These are phyloP conservation scores for Flaveria floridana DNA, from an alignment of 140 eudicot species.

Conservation along the genomic window DNA sequence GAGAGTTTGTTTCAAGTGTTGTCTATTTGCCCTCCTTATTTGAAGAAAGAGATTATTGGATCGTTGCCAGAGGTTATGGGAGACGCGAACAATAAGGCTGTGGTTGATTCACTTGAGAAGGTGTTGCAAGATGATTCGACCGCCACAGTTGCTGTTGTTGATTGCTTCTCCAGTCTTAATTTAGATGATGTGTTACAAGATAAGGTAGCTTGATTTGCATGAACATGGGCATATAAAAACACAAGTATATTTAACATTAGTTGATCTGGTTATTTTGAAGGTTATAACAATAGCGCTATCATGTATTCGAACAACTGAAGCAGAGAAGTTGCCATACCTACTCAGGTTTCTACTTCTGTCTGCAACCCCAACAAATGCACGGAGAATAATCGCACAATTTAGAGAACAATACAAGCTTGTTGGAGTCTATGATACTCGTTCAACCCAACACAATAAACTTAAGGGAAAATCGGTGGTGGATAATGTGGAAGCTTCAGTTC, in stretches of 20 bases:
- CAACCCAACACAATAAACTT: slow-evolving; percentile 50
- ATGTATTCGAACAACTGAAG: slow-evolving; percentile 73
- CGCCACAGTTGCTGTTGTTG: slow-evolving; percentile 68
- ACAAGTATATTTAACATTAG: slow-evolving; percentile 9
- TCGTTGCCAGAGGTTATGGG: slow-evolving; percentile 83
- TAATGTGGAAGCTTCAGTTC: slow-evolving; percentile 61
- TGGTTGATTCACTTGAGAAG: slow-evolving; percentile 66
- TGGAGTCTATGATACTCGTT: slow-evolving; percentile 46
- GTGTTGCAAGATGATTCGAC: slow-evolving; percentile 70
- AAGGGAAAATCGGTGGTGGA: slow-evolving; percentile 65
- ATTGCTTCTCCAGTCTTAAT: slow-evolving; percentile 70
- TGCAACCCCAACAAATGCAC: slow-evolving; percentile 57
- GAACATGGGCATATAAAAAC: no score
- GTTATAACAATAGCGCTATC: slow-evolving; percentile 74
- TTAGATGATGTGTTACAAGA: slow-evolving; percentile 76
- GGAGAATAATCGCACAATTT: slow-evolving; percentile 71
- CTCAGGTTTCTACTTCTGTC: slow-evolving; percentile 72
- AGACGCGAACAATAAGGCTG: slow-evolving; percentile 52
- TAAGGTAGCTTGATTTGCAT: slow-evolving; percentile 45
- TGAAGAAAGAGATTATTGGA: slow-evolving; percentile 83
- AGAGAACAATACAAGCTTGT: slow-evolving; percentile 69
- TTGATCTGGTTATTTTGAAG: slow-evolving; percentile 38
- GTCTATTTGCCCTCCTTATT: slow-evolving; percentile 67
- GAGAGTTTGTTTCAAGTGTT: slow-evolving; percentile 64
- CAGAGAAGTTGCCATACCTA: slow-evolving; percentile 67